Conservation (phyloP, 768 basidiomycete genomes). For the button mushroom (Agaricus bisporus) region DNA sequence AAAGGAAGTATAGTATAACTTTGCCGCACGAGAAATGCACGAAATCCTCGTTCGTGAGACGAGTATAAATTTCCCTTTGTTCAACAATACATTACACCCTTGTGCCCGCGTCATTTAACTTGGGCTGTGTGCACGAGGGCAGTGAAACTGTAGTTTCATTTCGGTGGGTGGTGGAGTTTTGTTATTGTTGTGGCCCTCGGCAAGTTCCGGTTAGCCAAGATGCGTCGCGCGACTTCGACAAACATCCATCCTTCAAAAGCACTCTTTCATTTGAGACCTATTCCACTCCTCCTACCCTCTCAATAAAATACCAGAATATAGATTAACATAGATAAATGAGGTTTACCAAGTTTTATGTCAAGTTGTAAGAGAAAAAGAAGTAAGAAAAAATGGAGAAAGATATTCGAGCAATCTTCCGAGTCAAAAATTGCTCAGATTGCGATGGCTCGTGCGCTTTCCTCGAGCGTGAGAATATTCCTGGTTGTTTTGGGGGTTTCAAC, state of each 20-base stretch:
- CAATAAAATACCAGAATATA: not conserved
- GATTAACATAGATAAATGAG: not conserved
- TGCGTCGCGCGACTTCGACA: slow-evolving; percentile 11
- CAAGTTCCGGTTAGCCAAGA: slow-evolving; percentile 15
- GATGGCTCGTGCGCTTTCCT: slow-evolving; percentile 43
- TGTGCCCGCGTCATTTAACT: too few species aligned
- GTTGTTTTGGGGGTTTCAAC: slow-evolving; percentile 31
- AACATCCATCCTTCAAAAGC: slow-evolving; percentile 13
- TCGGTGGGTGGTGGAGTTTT: not conserved
- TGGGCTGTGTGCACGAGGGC: not conserved
- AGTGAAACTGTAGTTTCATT: too few species aligned
- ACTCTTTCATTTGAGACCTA: slow-evolving; percentile 2
- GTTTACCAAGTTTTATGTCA: not conserved
- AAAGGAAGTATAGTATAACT: too few species aligned
- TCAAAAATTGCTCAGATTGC: slow-evolving; percentile 40
- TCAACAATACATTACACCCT: too few species aligned
- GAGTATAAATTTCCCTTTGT: too few species aligned
- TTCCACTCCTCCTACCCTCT: not conserved
- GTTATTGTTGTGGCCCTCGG: slow-evolving; percentile 12
- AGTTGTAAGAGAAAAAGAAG: slow-evolving; percentile 11
- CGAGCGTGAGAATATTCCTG: slow-evolving; percentile 42
- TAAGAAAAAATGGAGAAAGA: slow-evolving; percentile 23
- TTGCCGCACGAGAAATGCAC: too few species aligned
- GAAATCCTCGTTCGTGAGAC: too few species aligned
- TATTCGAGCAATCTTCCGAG: slow-evolving; percentile 42